phyloP scores from a whole-genome alignment of 805 yeast genomes.

The Candida pseudofarinosa region DNA sequence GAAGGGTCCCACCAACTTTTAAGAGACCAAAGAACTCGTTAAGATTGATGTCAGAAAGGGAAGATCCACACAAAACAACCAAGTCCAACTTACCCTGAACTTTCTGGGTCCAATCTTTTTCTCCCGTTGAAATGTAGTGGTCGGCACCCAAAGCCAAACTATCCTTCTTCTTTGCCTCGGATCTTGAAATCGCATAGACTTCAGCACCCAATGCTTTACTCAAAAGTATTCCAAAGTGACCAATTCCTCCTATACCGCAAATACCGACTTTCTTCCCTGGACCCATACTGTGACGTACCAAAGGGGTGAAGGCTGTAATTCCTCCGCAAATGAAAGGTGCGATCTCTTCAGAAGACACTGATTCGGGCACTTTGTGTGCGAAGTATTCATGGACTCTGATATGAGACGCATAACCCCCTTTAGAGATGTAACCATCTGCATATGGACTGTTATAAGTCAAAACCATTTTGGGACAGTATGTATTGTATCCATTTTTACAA shows the following conservation, averaged over 20 bases:
- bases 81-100: slow-evolving; percentile 42
- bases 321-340: slow-evolving; percentile 60
- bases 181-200: slow-evolving; percentile 54
- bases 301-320: slow-evolving; percentile 50
- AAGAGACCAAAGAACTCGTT: slow-evolving; percentile 41
- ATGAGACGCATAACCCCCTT: slow-evolving; percentile 51
- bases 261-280: slow-evolving; percentile 49
- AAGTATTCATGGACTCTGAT: slow-evolving; percentile 40
- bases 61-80: slow-evolving; percentile 50
- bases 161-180: slow-evolving; percentile 45
- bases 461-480: slow-evolving; percentile 48
- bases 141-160: slow-evolving; percentile 55
- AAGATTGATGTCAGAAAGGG: slow-evolving; percentile 48
- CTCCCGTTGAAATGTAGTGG: slow-evolving; percentile 48
- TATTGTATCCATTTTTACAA: slow-evolving; percentile 38
- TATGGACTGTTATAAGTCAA: slow-evolving; percentile 51
- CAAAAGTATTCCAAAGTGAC: slow-evolving; percentile 58
- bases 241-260: slow-evolving; percentile 65
- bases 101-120: slow-evolving; percentile 22
- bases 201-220: slow-evolving; percentile 63
- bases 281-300: slow-evolving; percentile 38
- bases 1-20: slow-evolving; percentile 22
- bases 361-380: slow-evolving; percentile 48
- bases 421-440: slow-evolving; percentile 24
- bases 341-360: slow-evolving; percentile 34